Conservation (phyloP, 805 yeast genomes). For the Candida silvicultrix region DNA sequence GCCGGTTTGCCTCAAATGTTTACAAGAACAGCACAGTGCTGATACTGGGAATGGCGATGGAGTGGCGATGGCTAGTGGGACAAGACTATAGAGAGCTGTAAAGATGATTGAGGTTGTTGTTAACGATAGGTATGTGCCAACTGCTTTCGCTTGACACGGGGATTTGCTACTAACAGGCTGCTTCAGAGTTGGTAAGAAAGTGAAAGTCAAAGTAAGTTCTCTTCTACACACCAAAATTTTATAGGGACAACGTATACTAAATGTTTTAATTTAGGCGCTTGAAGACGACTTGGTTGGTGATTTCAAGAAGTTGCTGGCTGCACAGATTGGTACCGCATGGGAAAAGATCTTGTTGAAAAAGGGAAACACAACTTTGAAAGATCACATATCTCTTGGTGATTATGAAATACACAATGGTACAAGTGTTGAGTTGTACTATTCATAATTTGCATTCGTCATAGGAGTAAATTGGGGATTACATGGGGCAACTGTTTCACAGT, state of each 20-base stretch:
- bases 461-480: too few relatives aligned
- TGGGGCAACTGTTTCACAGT: too few relatives aligned
- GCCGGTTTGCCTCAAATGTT: too few relatives aligned
- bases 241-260: not conserved
- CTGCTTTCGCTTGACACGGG: too few relatives aligned
- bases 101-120: slow-evolving; percentile 67
- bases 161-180: slow-evolving; percentile 17
- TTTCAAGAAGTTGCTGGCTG: slow-evolving; percentile 73
- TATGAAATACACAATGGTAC: slow-evolving; percentile 91
- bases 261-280: slow-evolving; percentile 58
- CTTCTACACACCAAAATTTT: too few relatives aligned
- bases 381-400: slow-evolving; percentile 88
- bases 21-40: too few relatives aligned
- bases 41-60: too few relatives aligned
- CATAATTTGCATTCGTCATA: slow-evolving; percentile 30
- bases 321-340: slow-evolving; percentile 75
- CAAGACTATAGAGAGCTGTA: too few relatives aligned
- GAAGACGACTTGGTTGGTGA: slow-evolving; percentile 85
- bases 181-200: slow-evolving; percentile 74
- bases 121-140: slow-evolving; percentile 48
- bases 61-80: too few relatives aligned
- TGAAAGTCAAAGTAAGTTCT: slow-evolving; percentile 54
- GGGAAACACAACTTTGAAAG: slow-evolving; percentile 79
- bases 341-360: slow-evolving; percentile 66
- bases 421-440: slow-evolving; percentile 77